Evolutionary conservation across 805 yeast genomes (phyloP).

Genomic region (Metschnikowia peoriensis): DNA sequence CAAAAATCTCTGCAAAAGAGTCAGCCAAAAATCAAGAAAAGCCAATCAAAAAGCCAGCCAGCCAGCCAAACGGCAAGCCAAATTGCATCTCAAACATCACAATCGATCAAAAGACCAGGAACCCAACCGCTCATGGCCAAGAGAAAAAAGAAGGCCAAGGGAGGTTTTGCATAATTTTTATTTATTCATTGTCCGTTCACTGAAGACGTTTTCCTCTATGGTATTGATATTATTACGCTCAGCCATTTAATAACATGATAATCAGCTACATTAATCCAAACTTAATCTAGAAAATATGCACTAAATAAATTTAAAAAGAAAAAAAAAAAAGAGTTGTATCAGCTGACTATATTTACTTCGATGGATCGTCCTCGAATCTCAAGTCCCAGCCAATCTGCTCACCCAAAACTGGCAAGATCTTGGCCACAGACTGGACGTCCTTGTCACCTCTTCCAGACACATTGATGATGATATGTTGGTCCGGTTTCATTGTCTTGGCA

Average conservation of each 20-base stretch:
- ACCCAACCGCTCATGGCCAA: slow-evolving; percentile 1
- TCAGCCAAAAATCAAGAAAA: not conserved
- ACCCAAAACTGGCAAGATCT: slow-evolving; percentile 84
- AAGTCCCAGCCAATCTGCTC: slow-evolving; percentile 94
- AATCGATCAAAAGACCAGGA: slow-evolving; percentile 8
- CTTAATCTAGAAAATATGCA: not conserved
- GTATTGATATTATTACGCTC: not conserved
- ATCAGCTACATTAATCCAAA: no score
- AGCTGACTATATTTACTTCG: slow-evolving; percentile 23
- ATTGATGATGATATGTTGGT: slow-evolving; percentile 80
- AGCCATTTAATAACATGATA: no score
- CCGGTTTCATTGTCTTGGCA: slow-evolving; percentile 78
- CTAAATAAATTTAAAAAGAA: not conserved
- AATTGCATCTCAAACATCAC: slow-evolving; percentile 1
- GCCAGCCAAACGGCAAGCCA: slow-evolving; percentile 1
- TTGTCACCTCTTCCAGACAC: slow-evolving; percentile 99
- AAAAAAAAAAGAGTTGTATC: not conserved
- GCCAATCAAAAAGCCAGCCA: not conserved
- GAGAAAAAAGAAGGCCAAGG: slow-evolving; percentile 42
- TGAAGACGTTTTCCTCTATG: not conserved
- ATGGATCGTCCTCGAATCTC: slow-evolving; percentile 66
- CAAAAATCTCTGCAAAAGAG: not conserved
- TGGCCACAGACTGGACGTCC: slow-evolving; percentile 97
- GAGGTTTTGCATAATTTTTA: slow-evolving; percentile 40
- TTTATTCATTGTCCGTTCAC: not conserved